These are phyloP conservation scores for Amanita pallidorosea DNA, from an alignment of 768 basidiomycete species.

Conservation along the genomic window DNA sequence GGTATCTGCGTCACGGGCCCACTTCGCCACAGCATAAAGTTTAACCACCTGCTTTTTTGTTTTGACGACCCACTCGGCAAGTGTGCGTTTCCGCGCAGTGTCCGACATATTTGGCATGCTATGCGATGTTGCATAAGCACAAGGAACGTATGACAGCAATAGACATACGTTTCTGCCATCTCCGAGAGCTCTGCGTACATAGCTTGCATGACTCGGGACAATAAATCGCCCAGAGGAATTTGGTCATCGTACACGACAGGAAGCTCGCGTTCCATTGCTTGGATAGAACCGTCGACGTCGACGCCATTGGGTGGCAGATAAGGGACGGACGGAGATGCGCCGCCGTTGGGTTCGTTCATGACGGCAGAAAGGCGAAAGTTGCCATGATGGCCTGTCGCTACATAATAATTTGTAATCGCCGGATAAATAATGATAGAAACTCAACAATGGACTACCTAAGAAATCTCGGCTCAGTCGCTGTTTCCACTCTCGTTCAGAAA, in stretches of 20 bases:
- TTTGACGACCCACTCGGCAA: conserved; percentile 87
- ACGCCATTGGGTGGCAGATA: conserved; percentile 11
- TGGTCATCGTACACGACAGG: conserved; percentile 68
- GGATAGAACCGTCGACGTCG: conserved; percentile 26
- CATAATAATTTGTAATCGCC: background rate
- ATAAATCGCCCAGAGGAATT: conserved; percentile 57
- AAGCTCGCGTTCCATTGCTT: conserved; percentile 63
- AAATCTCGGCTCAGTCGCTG: conserved; percentile 76
- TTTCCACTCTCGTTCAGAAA: conserved; percentile 85
- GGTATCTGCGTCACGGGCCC: conserved; percentile 76
- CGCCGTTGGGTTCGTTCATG: conserved; percentile 2
- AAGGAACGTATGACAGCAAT: background rate
- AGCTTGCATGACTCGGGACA: conserved; percentile 67
- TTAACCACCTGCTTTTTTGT: conserved; percentile 87
- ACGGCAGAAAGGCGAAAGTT: background rate
- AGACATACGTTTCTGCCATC: conserved; percentile 76
- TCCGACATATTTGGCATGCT: conserved; percentile 82
- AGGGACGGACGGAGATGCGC: background rate
- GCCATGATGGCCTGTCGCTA: background rate
- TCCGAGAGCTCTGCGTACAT: conserved; percentile 79
- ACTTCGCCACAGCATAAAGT: conserved; percentile 77
- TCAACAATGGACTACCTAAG: conserved; percentile 69
- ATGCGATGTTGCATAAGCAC: conserved; percentile 2
- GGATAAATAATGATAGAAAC: background rate
- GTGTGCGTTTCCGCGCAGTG: conserved; percentile 61